These are phyloP conservation scores for Phytophthora ohioensis DNA, from an alignment of 352 stramenopile genomes.

Conservation along the genomic window DNA sequence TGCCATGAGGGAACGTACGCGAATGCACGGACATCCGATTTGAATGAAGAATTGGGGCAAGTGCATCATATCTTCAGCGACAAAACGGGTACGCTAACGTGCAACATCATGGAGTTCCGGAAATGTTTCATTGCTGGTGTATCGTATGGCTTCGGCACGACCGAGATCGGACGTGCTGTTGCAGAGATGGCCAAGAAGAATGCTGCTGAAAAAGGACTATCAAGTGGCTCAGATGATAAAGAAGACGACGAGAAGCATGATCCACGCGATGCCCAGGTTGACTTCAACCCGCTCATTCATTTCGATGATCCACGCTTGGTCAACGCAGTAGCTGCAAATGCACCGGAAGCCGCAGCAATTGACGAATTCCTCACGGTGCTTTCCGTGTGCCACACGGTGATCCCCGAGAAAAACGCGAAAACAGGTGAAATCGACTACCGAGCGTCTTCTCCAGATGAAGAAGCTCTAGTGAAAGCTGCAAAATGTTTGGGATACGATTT, in stretches of 20 bases:
- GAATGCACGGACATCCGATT: slow-evolving; percentile 86
- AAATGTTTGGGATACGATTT: slow-evolving; percentile 76
- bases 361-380: slow-evolving; percentile 81
- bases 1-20: slow-evolving; percentile 87
- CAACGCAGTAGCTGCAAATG: slow-evolving; percentile 45
- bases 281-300: slow-evolving; percentile 70
- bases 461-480: slow-evolving; percentile 92
- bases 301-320: slow-evolving; percentile 79
- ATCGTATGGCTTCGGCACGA: slow-evolving; percentile 88
- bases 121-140: slow-evolving; percentile 89
- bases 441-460: slow-evolving; percentile 93
- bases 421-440: slow-evolving; percentile 74
- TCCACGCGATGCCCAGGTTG: slow-evolving; percentile 62
- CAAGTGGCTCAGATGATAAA: neutral
- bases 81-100: slow-evolving; percentile 99
- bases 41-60: slow-evolving; percentile 95
- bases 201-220: slow-evolving; percentile 17
- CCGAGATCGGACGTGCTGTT: slow-evolving; percentile 75
- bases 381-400: slow-evolving; percentile 81
- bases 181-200: slow-evolving; percentile 54
- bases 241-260: slow-evolving; percentile 37
- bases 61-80: slow-evolving; percentile 99
- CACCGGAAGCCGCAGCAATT: slow-evolving; percentile 37
- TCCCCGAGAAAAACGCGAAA: slow-evolving; percentile 62
- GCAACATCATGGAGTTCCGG: slow-evolving; percentile 98